A percentile compares a stretch with the other conserved stretches of the same genome.
phyloP scores from a whole-genome alignment of 1,284 basidiomycete species.

The Coriolopsis trogii region DNA sequence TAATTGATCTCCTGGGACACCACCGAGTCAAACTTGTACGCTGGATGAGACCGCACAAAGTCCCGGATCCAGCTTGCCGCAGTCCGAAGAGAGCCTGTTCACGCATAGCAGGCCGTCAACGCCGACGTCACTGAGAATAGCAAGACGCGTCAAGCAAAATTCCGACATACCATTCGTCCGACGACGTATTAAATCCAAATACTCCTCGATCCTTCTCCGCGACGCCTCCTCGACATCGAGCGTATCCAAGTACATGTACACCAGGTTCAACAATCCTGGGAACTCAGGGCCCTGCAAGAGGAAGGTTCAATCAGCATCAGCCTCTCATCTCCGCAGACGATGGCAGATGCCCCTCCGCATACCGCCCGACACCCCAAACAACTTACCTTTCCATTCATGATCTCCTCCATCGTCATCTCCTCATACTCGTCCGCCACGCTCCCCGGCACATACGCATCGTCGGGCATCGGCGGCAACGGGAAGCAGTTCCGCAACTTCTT shows the following conservation, averaged over 20 bases:
- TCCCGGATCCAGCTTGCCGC: slow-evolving; percentile 93
- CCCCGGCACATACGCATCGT: slow-evolving; percentile 42
- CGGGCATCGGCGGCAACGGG: slow-evolving; percentile 55
- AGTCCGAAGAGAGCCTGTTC: slow-evolving; percentile 79
- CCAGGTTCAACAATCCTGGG: slow-evolving; percentile 86
- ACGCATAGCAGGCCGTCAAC: slow-evolving; percentile 6
- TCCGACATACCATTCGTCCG: slow-evolving; percentile 75
- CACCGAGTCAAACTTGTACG: slow-evolving; percentile 90
- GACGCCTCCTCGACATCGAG: slow-evolving; percentile 77
- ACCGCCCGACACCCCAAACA: too few relatives aligned
- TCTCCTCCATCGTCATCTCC: slow-evolving; percentile 91
- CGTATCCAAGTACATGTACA: slow-evolving; percentile 87
- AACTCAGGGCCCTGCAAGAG: slow-evolving; percentile 58
- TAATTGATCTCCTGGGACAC: slow-evolving; percentile 93
- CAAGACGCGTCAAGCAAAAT: background rate
- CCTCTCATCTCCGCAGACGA: background rate
- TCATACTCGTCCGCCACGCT: slow-evolving; percentile 85
- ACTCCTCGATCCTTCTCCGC: slow-evolving; percentile 70
- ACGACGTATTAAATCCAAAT: slow-evolving; percentile 78
- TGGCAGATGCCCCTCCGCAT: background rate
- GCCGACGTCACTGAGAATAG: slow-evolving; percentile 4
- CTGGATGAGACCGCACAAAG: slow-evolving; percentile 89
- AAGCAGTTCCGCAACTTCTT: slow-evolving; percentile 75
- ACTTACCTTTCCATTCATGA: slow-evolving; percentile 95
- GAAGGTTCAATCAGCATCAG: background rate